A percentile compares a stretch with the other conserved stretches of the same genome.
These are phyloP conservation scores for Syzygium malaccense DNA, from an alignment of 441 rosid species.

Conservation along the genomic window DNA sequence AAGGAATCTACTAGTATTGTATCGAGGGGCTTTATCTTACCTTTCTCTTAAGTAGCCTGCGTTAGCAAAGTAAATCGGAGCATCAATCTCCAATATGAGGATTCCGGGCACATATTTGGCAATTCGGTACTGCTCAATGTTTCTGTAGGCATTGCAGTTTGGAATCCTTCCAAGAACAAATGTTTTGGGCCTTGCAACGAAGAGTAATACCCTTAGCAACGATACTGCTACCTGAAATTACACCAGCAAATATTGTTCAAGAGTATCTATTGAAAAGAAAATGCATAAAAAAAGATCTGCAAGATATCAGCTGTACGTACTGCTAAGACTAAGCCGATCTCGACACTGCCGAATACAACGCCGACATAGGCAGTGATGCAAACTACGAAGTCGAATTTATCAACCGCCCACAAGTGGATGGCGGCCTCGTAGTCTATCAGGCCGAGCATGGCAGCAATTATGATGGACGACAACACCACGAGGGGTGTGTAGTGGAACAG, in stretches of 20 bases:
- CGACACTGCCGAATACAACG: slow-evolving; percentile 76
- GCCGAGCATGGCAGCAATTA: slow-evolving; percentile 87
- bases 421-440: slow-evolving; percentile 90
- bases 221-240: slow-evolving; percentile 63
- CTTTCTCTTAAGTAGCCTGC: slow-evolving; percentile 87
- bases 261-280: neutral
- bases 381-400: slow-evolving; percentile 82
- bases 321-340: slow-evolving; percentile 65
- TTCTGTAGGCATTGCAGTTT: slow-evolving; percentile 61
- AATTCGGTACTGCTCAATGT: slow-evolving; percentile 67
- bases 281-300: neutral
- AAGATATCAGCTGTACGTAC: slow-evolving; percentile 21
- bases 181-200: slow-evolving; percentile 85
- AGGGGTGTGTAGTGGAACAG: slow-evolving; percentile 86
- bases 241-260: neutral
- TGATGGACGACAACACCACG: slow-evolving; percentile 83
- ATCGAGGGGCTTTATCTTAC: slow-evolving; percentile 15
- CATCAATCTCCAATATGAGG: slow-evolving; percentile 78
- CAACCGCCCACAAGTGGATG: slow-evolving; percentile 70
- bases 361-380: slow-evolving; percentile 75
- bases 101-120: slow-evolving; percentile 61
- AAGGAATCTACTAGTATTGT: neutral
- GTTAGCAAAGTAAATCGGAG: slow-evolving; percentile 93
- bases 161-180: slow-evolving; percentile 75
- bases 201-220: slow-evolving; percentile 58